Percentiles rank a stretch among this genome's conserved stretches.
phyloP scores from a whole-genome alignment of 1,284 basidiomycete genomes.

The Veloporphyrellus conicus region DNA sequence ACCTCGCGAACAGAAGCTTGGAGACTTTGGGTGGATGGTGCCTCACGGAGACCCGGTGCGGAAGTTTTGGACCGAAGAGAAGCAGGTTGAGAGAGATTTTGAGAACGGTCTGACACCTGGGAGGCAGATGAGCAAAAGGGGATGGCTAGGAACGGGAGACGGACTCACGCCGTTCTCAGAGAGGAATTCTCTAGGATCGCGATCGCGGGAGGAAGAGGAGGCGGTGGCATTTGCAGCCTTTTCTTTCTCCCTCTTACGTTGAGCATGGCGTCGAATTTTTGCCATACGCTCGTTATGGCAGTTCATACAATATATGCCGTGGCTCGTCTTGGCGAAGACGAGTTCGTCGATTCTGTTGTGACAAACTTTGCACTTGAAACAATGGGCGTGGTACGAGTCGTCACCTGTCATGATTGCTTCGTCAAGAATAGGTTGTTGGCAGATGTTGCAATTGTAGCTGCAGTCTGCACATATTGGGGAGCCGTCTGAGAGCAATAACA shows the following conservation, averaged over 20 bases:
- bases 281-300: slow-evolving; percentile 98
- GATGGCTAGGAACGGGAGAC: neutral
- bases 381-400: slow-evolving; percentile 97
- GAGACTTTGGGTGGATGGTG: slow-evolving; percentile 26
- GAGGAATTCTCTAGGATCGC: slow-evolving; percentile 37
- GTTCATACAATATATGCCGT: slow-evolving; percentile 98
- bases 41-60: slow-evolving; percentile 22
- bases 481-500: slow-evolving; percentile 92
- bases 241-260: slow-evolving; percentile 60
- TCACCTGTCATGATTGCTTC: slow-evolving; percentile 99
- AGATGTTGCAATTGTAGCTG: slow-evolving; percentile 94
- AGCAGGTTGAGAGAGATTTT: slow-evolving; percentile 5
- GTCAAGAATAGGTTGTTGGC: slow-evolving; percentile 86
- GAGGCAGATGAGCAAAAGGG: neutral
- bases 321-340: slow-evolving; percentile 96
- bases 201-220: slow-evolving; percentile 45
- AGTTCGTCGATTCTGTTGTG: slow-evolving; percentile 93
- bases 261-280: slow-evolving; percentile 83
- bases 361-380: slow-evolving; percentile 97
- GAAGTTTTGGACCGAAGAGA: slow-evolving; percentile 25
- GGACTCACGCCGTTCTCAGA: slow-evolving; percentile 41
- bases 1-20: slow-evolving; percentile 10
- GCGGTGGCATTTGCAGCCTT: slow-evolving; percentile 37
- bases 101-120: slow-evolving; percentile 14
- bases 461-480: slow-evolving; percentile 96